Base-by-base conservation (phyloP, 73 alveolate species). In the Symbiodinium natans region DNA sequence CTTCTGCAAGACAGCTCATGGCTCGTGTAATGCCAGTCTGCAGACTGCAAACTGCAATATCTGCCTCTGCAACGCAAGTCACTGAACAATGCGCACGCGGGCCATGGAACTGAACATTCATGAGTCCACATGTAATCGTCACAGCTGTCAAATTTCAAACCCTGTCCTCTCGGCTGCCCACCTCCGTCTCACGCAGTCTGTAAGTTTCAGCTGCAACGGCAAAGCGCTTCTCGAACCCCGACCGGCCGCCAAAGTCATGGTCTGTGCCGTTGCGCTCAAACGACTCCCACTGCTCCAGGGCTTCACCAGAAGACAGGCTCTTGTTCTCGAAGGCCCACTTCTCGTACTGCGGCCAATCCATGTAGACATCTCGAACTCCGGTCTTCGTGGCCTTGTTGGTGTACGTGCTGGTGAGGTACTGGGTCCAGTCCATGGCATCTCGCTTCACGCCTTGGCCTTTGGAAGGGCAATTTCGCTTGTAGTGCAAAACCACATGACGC, bases 381-480 rank as follows among this genome's bases (percentile, higher is more conserved):
- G 3, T 39, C 39, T 34, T 48, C 27, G 23, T 29, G 40, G 36
- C 5, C 48, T 34, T 82, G 40, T 82, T 59, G 15, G 63, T 11
- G 63, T 33, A 82, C 27, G 19, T 33, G 15, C 59, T 27, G 15
- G 89, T 3, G 59, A 82, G 17, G 63, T 82, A 82, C 59, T 3
- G 19, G 36, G 7, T 59, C 89, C 89, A 82, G 17, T 82, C 89
- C 56, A 82, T 34, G 19, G 6, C 7, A 33, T 82, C 89, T 7
- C 89, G 56, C 5, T 54, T 54, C 10, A 82, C 89, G 23, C 89
- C 89, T 17, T 82, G 89, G 63, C 89, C 89, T 10, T 48, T 43
- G 31, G 40, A 15, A 7, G 89, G 89, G 89, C 89, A 82, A 29
- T 82, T 82, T 11, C 6, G 36, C 63, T 39, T 38, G 89, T 82